phyloP scores from a whole-genome alignment of 129 eudicot genomes.

The Pulicaria dysenterica region DNA sequence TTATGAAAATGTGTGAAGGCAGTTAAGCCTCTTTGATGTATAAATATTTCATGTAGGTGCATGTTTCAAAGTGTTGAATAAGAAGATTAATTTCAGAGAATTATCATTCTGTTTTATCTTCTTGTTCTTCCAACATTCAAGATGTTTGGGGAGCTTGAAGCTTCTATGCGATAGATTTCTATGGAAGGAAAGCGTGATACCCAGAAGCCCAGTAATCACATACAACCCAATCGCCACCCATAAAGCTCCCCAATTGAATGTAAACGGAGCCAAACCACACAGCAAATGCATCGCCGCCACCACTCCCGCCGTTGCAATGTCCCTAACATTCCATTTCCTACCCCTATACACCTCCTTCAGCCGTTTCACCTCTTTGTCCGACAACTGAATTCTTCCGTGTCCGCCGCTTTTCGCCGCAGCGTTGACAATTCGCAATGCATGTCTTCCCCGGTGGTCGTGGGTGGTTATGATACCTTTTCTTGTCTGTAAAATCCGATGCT shows the following conservation, averaged over 20 bases:
- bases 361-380: constrained; percentile 60
- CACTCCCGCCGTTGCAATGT: constrained; percentile 40
- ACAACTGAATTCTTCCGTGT: constrained; percentile 12
- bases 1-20: too few relatives aligned
- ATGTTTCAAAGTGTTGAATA: too few relatives aligned
- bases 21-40: too few relatives aligned
- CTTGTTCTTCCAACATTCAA: too few relatives aligned
- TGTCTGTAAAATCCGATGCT: too few relatives aligned
- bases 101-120: too few relatives aligned
- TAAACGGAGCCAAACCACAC: constrained; percentile 60
- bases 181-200: constrained; percentile 70
- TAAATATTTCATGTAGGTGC: too few relatives aligned
- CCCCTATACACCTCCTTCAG: constrained; percentile 46
- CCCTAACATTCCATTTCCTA: constrained; percentile 53
- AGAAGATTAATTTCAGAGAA: too few relatives aligned
- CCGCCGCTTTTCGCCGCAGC: constrained; percentile 29
- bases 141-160: constrained; percentile 84
- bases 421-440: too few relatives aligned
- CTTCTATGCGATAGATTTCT: constrained; percentile 71
- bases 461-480: too few relatives aligned
- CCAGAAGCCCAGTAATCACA: constrained; percentile 58
- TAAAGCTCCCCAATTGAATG: constrained; percentile 70
- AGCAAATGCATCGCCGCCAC: constrained; percentile 59
- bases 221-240: constrained; percentile 62
- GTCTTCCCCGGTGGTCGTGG: too few relatives aligned